Percentiles rank a stretch among this genome's conserved stretches.
These are phyloP conservation scores for Biscogniauxia marginata DNA, from an alignment of 2,329 filamentous ascomycete genomes.

Conservation along the genomic window DNA sequence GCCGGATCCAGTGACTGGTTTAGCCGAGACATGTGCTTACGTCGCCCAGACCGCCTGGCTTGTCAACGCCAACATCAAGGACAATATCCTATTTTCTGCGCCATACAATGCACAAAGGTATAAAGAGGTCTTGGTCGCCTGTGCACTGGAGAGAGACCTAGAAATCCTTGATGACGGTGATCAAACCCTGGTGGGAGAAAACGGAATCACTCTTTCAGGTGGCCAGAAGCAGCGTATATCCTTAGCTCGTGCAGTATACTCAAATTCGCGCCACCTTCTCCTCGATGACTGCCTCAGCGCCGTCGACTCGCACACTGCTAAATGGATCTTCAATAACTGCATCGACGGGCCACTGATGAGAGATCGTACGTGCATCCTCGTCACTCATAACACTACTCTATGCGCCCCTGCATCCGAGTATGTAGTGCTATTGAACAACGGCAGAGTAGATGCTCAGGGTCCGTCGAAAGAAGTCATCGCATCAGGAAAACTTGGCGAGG, in stretches of 20 bases:
- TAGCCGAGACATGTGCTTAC: constrained; percentile 92
- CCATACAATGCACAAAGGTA: constrained; percentile 81
- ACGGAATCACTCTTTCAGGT: constrained; percentile 93
- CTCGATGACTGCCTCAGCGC: constrained; percentile 95
- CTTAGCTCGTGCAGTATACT: constrained; percentile 94
- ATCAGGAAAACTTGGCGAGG: constrained; percentile 86
- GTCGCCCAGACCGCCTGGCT: constrained; percentile 97
- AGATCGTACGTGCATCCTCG: constrained; percentile 85
- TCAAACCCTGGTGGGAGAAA: constrained; percentile 91
- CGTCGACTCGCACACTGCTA: constrained; percentile 94
- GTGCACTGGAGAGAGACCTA: constrained; percentile 85
- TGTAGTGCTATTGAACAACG: constrained; percentile 85
- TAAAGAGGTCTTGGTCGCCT: constrained; percentile 83
- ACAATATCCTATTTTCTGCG: constrained; percentile 91
- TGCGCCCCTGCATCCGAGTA: constrained; percentile 78
- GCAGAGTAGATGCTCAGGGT: constrained; percentile 75
- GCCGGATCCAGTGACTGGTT: constrained; percentile 76
- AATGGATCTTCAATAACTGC: constrained; percentile 96
- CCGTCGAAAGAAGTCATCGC: constrained; percentile 73
- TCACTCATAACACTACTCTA: constrained; percentile 92
- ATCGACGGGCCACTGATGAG: constrained; percentile 87
- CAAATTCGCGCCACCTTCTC: constrained; percentile 84
- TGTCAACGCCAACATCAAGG: constrained; percentile 90
- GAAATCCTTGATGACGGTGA: constrained; percentile 91
- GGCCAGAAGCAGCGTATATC: constrained; percentile 98